Evolutionary conservation across 192 early-diverging fungal species (phyloP).

Genomic region (Phycomyces blakesleeanus): DNA sequence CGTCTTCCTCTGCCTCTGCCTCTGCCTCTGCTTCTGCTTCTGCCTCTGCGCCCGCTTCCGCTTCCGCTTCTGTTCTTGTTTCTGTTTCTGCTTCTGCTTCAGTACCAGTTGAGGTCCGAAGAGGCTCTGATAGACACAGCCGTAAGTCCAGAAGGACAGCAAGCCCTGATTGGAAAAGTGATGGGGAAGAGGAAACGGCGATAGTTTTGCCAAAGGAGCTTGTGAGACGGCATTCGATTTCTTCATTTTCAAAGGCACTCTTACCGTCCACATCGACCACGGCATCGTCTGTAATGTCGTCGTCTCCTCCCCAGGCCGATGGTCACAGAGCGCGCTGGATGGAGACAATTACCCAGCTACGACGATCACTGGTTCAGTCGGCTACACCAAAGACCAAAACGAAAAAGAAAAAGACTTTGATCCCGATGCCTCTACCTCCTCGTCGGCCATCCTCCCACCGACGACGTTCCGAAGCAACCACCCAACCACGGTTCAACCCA

Average conservation of each 20-base stretch:
- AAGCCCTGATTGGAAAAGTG: conserved; percentile 11
- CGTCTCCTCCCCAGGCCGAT: conserved; percentile 13
- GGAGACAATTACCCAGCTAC: conserved; percentile 19
- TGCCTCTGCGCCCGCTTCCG: too few species aligned
- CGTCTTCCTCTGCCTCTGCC: too few species aligned
- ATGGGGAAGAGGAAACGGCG: conserved; percentile 7
- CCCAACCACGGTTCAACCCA: conserved; percentile 33
- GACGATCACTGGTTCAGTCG: conserved; percentile 10
- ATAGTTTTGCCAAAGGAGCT: background rate
- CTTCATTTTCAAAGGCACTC: conserved; percentile 16
- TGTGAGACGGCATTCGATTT: conserved; percentile 14
- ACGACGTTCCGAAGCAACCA: conserved; percentile 34
- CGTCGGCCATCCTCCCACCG: conserved; percentile 7
- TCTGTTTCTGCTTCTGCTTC: too few species aligned
- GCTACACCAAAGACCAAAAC: background rate
- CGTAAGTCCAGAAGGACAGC: background rate
- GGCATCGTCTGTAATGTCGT: conserved; percentile 18
- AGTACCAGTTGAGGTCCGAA: too few species aligned
- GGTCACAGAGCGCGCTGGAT: conserved; percentile 12
- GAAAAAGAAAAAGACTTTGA: conserved; percentile 9
- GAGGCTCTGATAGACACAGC: too few species aligned
- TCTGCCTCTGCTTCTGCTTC: too few species aligned
- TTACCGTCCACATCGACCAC: conserved; percentile 13
- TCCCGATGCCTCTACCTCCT: conserved; percentile 31
- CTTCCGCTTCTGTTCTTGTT: too few species aligned